Conservation (phyloP, 108 stramenopile genomes). For the Pseudonitzschia pungens region DNA sequence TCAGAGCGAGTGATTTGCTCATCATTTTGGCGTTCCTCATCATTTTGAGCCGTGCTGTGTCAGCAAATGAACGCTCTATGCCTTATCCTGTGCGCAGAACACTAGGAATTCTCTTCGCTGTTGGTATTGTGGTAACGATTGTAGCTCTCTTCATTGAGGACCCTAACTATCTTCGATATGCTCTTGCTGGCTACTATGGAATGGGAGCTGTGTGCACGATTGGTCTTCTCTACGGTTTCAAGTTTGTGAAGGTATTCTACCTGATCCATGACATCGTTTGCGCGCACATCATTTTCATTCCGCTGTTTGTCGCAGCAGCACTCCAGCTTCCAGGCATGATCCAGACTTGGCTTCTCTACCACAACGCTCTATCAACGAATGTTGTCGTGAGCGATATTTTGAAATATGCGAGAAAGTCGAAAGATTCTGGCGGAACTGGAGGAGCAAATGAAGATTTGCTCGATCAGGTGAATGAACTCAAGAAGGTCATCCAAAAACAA, state of each 20-base stretch:
- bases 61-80: slow-evolving; percentile 58
- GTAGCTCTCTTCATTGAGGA: slow-evolving; percentile 75
- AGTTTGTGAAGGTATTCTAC: slow-evolving; percentile 84
- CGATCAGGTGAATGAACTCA: slow-evolving; percentile 88
- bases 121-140: slow-evolving; percentile 67
- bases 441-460: slow-evolving; percentile 74
- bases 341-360: slow-evolving; percentile 97
- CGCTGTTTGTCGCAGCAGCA: slow-evolving; percentile 83
- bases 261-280: slow-evolving; percentile 92
- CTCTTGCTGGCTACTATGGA: slow-evolving; percentile 89
- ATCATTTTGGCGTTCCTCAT: slow-evolving; percentile 50
- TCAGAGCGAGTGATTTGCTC: slow-evolving; percentile 63
- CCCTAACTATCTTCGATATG: slow-evolving; percentile 82
- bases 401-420: slow-evolving; percentile 86
- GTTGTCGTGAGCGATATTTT: slow-evolving; percentile 97
- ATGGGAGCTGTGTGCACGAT: slow-evolving; percentile 77
- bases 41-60: slow-evolving; percentile 53
- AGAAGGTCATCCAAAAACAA: slow-evolving; percentile 82
- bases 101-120: slow-evolving; percentile 71
- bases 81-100: slow-evolving; percentile 83
- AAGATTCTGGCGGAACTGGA: slow-evolving; percentile 77
- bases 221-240: slow-evolving; percentile 81
- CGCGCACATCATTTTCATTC: slow-evolving; percentile 92
- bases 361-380: slow-evolving; percentile 93
- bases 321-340: slow-evolving; percentile 85